Evolutionary conservation across 495 filamentous ascomycete genomes (phyloP).

Genomic region (Podospora anserina): DNA sequence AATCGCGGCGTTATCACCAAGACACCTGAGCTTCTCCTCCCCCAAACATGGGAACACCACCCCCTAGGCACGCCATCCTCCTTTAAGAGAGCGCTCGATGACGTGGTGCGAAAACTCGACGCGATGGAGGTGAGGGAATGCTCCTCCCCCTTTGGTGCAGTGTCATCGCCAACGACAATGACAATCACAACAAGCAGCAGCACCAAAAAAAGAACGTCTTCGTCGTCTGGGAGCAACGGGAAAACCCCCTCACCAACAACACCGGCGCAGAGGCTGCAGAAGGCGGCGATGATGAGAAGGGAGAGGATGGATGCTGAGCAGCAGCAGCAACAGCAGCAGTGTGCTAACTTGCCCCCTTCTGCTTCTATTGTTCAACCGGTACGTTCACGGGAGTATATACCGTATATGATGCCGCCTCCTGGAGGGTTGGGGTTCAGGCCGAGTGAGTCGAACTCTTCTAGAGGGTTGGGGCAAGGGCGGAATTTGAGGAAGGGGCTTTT

Average conservation of each 20-base stretch:
- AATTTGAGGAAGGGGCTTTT: background rate
- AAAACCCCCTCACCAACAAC: background rate
- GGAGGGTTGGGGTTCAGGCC: background rate
- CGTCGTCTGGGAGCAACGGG: background rate
- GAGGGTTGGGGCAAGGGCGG: too few relatives aligned
- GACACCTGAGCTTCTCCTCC: conserved; percentile 22
- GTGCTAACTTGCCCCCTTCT: too few relatives aligned
- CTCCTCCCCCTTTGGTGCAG: background rate
- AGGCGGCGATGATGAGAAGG: background rate
- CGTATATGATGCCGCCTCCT: background rate
- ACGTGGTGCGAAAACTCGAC: conserved; percentile 35
- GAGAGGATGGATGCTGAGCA: background rate
- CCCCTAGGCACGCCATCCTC: conserved; percentile 34
- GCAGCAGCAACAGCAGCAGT: background rate
- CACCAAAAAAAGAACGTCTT: background rate
- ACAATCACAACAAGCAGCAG: too few relatives aligned
- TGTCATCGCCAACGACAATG: too few relatives aligned
- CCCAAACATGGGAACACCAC: conserved; percentile 34
- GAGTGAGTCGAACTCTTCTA: background rate
- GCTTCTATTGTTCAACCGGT: too few relatives aligned
- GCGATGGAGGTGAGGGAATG: conserved; percentile 26
- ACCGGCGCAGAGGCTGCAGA: background rate
- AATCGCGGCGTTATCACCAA: too few relatives aligned
- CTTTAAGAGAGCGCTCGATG: conserved; percentile 38
- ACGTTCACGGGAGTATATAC: too few relatives aligned